A percentile compares a stretch with the other conserved stretches of the same genome.
phyloP scores from a whole-genome alignment of 2,329 filamentous ascomycete genomes.

The Fusarium fracticaudum region DNA sequence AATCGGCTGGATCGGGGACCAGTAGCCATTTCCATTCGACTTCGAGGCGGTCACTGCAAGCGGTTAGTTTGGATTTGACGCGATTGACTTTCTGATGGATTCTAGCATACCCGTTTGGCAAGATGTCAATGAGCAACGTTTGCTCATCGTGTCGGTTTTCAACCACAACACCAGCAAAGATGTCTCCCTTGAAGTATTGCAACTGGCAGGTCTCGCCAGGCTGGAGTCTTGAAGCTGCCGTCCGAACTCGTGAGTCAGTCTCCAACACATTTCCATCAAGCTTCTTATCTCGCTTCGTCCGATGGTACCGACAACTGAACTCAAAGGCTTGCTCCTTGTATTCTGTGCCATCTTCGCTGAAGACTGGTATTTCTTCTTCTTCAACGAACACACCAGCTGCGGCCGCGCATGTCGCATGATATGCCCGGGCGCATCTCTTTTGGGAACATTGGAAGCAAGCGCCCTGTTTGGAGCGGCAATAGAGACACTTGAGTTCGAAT shows the following conservation, averaged over 20 bases:
- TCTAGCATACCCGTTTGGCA: slow-evolving; percentile 80
- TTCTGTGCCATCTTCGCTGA: slow-evolving; percentile 88
- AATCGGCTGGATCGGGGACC: slow-evolving; percentile 76
- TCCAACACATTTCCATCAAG: slow-evolving; percentile 75
- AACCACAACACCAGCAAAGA: slow-evolving; percentile 88
- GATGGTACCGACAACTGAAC: slow-evolving; percentile 93
- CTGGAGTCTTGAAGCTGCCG: slow-evolving; percentile 74
- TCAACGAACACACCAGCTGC: slow-evolving; percentile 93
- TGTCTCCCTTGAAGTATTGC: slow-evolving; percentile 84
- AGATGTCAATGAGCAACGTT: slow-evolving; percentile 79
- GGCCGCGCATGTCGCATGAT: slow-evolving; percentile 94
- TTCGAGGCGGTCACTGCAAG: slow-evolving; percentile 73
- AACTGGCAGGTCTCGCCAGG: slow-evolving; percentile 84
- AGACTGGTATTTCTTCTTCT: slow-evolving; percentile 83
- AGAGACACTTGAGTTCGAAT: slow-evolving; percentile 91
- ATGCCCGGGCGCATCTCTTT: slow-evolving; percentile 92
- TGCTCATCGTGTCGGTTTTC: slow-evolving; percentile 83
- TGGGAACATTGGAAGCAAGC: slow-evolving; percentile 96
- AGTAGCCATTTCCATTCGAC: slow-evolving; percentile 87
- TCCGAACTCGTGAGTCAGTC: slow-evolving; percentile 72
- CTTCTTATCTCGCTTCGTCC: slow-evolving; percentile 85
- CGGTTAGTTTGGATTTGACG: slow-evolving; percentile 51
- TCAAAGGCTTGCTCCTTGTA: slow-evolving; percentile 93
- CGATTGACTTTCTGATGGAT: not conserved
- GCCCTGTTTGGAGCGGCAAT: slow-evolving; percentile 93